phyloP scores from a whole-genome alignment of 139 green algal species.

The Closterium sp. region DNA sequence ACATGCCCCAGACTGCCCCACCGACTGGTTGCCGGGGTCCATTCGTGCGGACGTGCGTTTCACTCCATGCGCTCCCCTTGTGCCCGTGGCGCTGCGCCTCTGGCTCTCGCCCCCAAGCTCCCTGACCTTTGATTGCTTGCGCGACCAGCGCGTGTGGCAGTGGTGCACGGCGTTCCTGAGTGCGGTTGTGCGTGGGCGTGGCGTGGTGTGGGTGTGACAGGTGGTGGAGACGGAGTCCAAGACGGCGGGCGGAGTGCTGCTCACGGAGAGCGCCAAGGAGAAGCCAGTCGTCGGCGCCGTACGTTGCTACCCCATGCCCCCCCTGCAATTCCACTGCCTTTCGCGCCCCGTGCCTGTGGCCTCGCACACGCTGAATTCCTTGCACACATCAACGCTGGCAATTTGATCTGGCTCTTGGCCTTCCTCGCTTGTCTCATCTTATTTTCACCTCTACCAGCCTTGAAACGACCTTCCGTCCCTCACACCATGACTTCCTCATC shows the following conservation, averaged over 20 bases:
- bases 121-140: not conserved
- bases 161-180: too few species aligned
- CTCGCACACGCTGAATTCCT: not conserved
- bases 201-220: conserved; percentile 4
- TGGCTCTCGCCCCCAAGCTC: too few species aligned
- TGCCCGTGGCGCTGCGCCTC: too few species aligned
- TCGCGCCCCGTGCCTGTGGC: not conserved
- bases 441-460: too few species aligned
- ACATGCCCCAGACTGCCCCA: too few species aligned
- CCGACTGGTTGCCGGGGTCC: too few species aligned
- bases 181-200: not conserved
- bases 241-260: conserved; percentile 80
- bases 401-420: too few species aligned
- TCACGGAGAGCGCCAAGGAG: conserved; percentile 74
- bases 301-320: not conserved
- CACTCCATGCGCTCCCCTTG: not conserved
- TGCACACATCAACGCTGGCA: too few species aligned
- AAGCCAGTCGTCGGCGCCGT: conserved; percentile 81
- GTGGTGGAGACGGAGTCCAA: conserved; percentile 66
- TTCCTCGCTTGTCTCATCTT: too few species aligned
- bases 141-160: not conserved
- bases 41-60: not conserved
- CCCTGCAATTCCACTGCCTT: not conserved
- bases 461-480: too few species aligned
- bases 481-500: not conserved